phyloP scores from a whole-genome alignment of 192 early-diverging fungal species.

The Coemansia sp. region DNA sequence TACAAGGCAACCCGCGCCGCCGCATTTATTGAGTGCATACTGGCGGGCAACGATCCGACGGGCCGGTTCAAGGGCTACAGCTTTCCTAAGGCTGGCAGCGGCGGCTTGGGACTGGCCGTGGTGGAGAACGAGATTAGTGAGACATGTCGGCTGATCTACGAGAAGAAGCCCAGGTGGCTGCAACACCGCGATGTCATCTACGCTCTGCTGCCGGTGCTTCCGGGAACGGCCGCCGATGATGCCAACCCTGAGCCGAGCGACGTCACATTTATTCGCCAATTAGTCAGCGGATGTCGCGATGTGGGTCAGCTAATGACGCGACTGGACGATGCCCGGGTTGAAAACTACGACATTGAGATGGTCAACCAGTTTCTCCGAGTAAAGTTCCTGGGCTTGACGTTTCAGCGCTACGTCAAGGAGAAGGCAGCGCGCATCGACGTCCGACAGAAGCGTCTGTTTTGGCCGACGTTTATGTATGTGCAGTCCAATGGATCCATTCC shows the following conservation, averaged over 20 bases:
- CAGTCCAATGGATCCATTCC: constrained; percentile 19
- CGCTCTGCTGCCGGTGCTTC: constrained; percentile 24
- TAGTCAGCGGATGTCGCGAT: constrained; percentile 8
- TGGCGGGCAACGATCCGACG: constrained; percentile 29
- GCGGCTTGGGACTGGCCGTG: constrained; percentile 4
- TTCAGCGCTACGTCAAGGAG: constrained; percentile 32
- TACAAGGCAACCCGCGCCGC: constrained; percentile 21
- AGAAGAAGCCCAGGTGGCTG: constrained; percentile 15
- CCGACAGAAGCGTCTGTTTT: constrained; percentile 10
- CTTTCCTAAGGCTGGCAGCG: constrained; percentile 24
- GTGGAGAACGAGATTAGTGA: constrained; percentile 27
- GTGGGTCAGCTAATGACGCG: constrained; percentile 12
- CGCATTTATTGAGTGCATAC: constrained; percentile 23
- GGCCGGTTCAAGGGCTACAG: constrained; percentile 39
- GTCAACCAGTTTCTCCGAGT: constrained; percentile 45
- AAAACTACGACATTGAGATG: constrained; percentile 33
- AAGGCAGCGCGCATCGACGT: constrained; percentile 9
- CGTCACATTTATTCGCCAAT: constrained; percentile 9
- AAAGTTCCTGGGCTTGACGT: constrained; percentile 37
- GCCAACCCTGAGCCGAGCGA: constrained; percentile 6
- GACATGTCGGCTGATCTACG: constrained; percentile 13
- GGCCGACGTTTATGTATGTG: constrained; percentile 45
- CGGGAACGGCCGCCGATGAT: constrained; percentile 5
- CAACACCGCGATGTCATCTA: constrained; percentile 22
- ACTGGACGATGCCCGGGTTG: constrained; percentile 14